Evolutionary conservation across 495 filamentous ascomycete species (phyloP), one percentile per base, ranked within the genome.

Genomic region (Pseudotulostoma volvatum): DNA sequence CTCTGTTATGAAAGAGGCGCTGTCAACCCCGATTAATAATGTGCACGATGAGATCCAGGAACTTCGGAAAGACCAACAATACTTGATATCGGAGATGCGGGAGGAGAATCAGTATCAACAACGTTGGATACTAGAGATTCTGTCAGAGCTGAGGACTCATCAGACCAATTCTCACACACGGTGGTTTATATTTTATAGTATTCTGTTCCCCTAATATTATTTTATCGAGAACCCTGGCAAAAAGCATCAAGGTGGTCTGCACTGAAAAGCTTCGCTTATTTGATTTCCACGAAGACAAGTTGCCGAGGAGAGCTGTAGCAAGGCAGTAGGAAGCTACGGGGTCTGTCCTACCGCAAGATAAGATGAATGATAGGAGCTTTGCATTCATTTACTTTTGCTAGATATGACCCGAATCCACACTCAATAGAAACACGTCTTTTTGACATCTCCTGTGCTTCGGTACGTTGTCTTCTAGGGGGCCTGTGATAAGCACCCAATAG

Each of bases 281-380:
- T 36, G 34, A 36, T 36, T 36, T 3, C n/a, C 34, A 9, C n/a
- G 16, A 36, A 36, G 16, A 15, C 34, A 36, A 15, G 11, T 36
- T 36, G 16, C 11, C 19, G 15, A 36, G 34, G 16, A 36, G 19
- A 3, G 19, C 34, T 36, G 34, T 15, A 3, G 34, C n/a, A 18
- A 36, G n/a, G 19, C 17, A 36, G 19, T 36, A 36, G 1, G n/a
- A 17, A n/a, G 7, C n/a, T 1, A 36, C 34, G n/a, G 34, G 9
- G 16, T 17, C 2, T 17, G 16, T 18, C n/a, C 34, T 36, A 36
- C 19, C 19, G 16, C 19, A 36, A 36, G 11, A n/a, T 3, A 3
- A 36, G 34, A 15, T 36, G 16, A 8, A 9, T n/a, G n/a, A n/a
- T n/a, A 36, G 7, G 34, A 8, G 19, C 17, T 36, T 17, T 11